Conservation (phyloP, 2,329 filamentous ascomycete species). For the Orbilia ellipsospora region DNA sequence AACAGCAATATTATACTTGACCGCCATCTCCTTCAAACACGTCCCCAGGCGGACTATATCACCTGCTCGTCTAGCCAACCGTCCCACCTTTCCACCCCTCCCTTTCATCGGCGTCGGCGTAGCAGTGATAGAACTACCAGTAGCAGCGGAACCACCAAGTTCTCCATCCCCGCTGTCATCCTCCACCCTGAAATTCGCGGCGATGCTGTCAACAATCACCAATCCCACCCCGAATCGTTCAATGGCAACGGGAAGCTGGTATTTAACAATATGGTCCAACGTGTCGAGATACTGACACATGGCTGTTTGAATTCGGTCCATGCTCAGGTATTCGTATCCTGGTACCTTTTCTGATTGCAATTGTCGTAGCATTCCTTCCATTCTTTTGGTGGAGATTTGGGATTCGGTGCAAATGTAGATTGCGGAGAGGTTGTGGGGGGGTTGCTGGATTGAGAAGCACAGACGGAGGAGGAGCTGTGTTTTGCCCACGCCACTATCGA, state of each 20-base stretch:
- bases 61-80: constrained; percentile 78
- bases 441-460: constrained; percentile 84
- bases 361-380: constrained; percentile 78
- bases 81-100: constrained; percentile 61
- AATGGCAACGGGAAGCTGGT: constrained; percentile 88
- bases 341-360: constrained; percentile 65
- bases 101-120: constrained; percentile 11
- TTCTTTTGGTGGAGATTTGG: constrained; percentile 80
- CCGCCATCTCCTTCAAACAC: constrained; percentile 79
- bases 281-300: constrained; percentile 89
- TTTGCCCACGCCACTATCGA: constrained; percentile 81
- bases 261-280: constrained; percentile 93
- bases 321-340: constrained; percentile 69
- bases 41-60: constrained; percentile 82
- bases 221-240: constrained; percentile 80
- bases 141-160: constrained; percentile 58
- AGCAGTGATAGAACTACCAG: background rate
- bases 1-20: constrained; percentile 78
- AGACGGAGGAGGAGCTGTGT: constrained; percentile 90
- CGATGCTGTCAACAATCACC: constrained; percentile 88
- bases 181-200: constrained; percentile 94
- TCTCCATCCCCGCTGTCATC: constrained; percentile 67
- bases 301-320: constrained; percentile 82
- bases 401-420: constrained; percentile 96
- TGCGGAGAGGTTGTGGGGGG: constrained; percentile 71